phyloP scores from a whole-genome alignment of 2,329 filamentous ascomycete genomes.

The Cladosporium sphaerospermum region DNA sequence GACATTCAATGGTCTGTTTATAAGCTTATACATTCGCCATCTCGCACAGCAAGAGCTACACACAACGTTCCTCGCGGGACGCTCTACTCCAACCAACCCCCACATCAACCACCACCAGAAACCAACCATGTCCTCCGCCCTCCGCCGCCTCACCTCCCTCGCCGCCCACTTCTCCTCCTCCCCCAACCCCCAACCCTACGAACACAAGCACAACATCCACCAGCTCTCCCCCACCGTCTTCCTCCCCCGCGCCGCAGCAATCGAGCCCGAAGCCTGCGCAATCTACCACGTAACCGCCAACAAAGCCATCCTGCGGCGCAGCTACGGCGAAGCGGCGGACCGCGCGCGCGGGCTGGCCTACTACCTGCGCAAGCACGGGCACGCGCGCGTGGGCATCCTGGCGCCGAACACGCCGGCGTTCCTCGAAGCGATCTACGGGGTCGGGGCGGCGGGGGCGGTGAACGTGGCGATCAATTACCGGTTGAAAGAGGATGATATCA shows the following conservation, averaged over 20 bases:
- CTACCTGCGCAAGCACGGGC: slow-evolving; percentile 68
- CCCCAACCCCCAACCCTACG: slow-evolving; percentile 20
- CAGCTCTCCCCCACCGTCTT: slow-evolving; percentile 83
- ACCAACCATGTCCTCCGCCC: slow-evolving; percentile 57
- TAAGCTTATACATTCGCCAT: no score
- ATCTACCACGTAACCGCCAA: slow-evolving; percentile 82
- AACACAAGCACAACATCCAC: slow-evolving; percentile 57
- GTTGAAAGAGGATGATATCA: slow-evolving; percentile 76
- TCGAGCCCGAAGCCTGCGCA: slow-evolving; percentile 73
- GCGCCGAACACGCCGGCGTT: slow-evolving; percentile 93
- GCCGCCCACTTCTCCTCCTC: slow-evolving; percentile 32
- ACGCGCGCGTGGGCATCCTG: slow-evolving; percentile 75
- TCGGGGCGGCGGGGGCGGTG: slow-evolving; percentile 72
- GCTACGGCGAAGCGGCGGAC: slow-evolving; percentile 76
- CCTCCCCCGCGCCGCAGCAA: slow-evolving; percentile 73
- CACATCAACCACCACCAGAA: background rate
- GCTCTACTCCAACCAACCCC: no score
- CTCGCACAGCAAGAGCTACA: no score
- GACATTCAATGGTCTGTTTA: background rate
- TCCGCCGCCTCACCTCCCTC: slow-evolving; percentile 55
- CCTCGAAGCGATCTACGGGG: slow-evolving; percentile 81
- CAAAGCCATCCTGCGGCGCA: slow-evolving; percentile 64
- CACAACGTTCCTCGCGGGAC: no score
- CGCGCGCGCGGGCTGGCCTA: slow-evolving; percentile 84
- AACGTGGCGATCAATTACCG: slow-evolving; percentile 65